Base-by-base conservation (phyloP, 768 basidiomycete genomes). In the Chalciporus sphaerocephalus region DNA sequence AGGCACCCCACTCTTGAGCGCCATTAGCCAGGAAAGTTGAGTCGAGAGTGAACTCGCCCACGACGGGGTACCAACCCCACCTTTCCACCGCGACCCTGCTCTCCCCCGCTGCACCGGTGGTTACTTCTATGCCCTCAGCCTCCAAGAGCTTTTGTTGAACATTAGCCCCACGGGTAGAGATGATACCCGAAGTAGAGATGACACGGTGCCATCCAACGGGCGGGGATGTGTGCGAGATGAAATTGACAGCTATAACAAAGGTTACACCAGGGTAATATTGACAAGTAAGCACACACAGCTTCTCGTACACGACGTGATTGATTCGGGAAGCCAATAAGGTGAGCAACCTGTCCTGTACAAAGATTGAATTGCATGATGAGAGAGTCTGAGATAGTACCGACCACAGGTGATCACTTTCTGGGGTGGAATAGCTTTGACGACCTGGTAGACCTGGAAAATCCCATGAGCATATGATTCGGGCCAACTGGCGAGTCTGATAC, bases 171-270 rank as follows among this genome's bases (percentile, higher is more conserved):
- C 52, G 44, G 5, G 89, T 86, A 0, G 87, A 88, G 50, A 88
- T 81, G 0, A 74, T 61, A 3, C 87, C 87, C 0, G 80, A 76
- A 1, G 85, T 72, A 2, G 77, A 71, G 12, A 91, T 68, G 12
- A 90, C 85, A 15, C 88, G 79, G 48, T 90, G 74, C 87, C 88
- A 90, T 1, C 88, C 85, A 2, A 89, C 76, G 7, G 83, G 79
- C 2, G 82, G 82, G 42, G 68, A 73, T 0, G 75, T 69, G 36
- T 74, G 74, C 1, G 77, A 72, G 12, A 89, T 69, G 54, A 81
- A 83, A 57, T 87, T 88, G 35, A 90, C 74, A n/a, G 87, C 88
- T 88, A 17, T 4, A 20, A 17, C 5, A 4, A 20, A 8, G 2
- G 34, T 44, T n/a, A 40, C 4, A 4, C 18, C 30, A 6, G 13